These are phyloP conservation scores for Fusarium buxicola DNA, from an alignment of 2,329 filamentous ascomycete genomes.

Conservation along the genomic window DNA sequence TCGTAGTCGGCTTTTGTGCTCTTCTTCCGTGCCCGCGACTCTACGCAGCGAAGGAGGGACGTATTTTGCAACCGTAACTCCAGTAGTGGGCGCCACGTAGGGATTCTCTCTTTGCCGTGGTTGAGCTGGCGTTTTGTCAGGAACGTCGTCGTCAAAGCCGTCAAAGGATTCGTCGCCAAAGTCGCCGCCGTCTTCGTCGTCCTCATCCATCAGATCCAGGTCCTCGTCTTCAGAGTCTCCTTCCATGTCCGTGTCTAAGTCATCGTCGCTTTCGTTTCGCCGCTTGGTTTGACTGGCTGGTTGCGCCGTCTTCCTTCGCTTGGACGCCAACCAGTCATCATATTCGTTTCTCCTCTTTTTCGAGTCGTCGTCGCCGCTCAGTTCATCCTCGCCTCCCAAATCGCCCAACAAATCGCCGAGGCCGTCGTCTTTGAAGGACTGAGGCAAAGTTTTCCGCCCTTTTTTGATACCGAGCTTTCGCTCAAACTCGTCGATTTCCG, in stretches of 20 bases:
- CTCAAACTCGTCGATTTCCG: conserved; percentile 88
- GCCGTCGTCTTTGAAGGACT: conserved; percentile 83
- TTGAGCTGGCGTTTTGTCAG: conserved; percentile 49
- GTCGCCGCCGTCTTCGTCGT: conserved; percentile 48
- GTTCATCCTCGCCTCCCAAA: conserved; percentile 56
- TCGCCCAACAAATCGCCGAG: conserved; percentile 82
- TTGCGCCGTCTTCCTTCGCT: conserved; percentile 61
- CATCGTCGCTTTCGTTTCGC: conserved; percentile 44
- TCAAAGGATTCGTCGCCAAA: conserved; percentile 53
- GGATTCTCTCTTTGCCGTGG: conserved; percentile 81
- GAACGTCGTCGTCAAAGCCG: conserved; percentile 53
- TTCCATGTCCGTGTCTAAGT: conserved; percentile 44
- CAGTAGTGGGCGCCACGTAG: conserved; percentile 78
- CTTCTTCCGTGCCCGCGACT: conserved; percentile 70
- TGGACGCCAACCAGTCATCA: conserved; percentile 70
- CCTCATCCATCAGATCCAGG: conserved; percentile 38
- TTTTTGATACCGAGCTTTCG: conserved; percentile 86
- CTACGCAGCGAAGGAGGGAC: conserved; percentile 86
- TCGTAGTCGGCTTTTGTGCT: conserved; percentile 75
- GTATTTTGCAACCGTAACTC: conserved; percentile 74
- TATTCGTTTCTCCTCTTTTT: conserved; percentile 70
- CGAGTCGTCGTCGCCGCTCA: conserved; percentile 63
- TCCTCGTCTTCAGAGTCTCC: conserved; percentile 39
- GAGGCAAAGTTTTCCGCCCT: conserved; percentile 77
- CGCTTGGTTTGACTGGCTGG: conserved; percentile 11